These are phyloP conservation scores for Trichoderma orchidacearum DNA, from an alignment of 495 filamentous ascomycete genomes.

Conservation along the genomic window DNA sequence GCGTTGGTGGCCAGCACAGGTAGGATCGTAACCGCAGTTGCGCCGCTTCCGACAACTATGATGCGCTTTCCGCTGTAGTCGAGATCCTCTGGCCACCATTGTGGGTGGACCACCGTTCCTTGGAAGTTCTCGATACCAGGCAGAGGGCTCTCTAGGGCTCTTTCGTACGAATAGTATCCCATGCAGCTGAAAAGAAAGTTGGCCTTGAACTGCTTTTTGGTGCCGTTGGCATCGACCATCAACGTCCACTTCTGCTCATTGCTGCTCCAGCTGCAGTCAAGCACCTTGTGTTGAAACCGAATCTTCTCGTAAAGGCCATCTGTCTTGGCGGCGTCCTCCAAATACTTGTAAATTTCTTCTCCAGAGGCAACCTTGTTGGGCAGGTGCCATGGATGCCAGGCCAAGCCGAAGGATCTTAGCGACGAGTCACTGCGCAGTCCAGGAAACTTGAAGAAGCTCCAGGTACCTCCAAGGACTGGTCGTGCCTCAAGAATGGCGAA, in stretches of 20 bases:
- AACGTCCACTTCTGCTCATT: slow-evolving; percentile 48
- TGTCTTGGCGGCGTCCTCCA: slow-evolving; percentile 42
- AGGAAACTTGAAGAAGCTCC: slow-evolving; percentile 61
- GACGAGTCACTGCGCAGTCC: slow-evolving; percentile 57
- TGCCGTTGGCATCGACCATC: slow-evolving; percentile 33
- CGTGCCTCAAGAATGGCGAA: slow-evolving; percentile 54
- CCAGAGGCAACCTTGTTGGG: slow-evolving; percentile 48
- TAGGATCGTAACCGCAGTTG: slow-evolving; percentile 43
- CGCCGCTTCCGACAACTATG: slow-evolving; percentile 42
- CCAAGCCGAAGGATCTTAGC: slow-evolving; percentile 53
- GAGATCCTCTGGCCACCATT: slow-evolving; percentile 45
- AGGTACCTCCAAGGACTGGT: slow-evolving; percentile 49
- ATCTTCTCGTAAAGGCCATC: slow-evolving; percentile 52
- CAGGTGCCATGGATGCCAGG: slow-evolving; percentile 53
- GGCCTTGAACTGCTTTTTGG: slow-evolving; percentile 29
- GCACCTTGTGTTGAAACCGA: slow-evolving; percentile 42
- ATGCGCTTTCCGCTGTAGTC: slow-evolving; percentile 37
- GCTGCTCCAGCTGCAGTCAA: slow-evolving; percentile 44
- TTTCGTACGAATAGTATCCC: slow-evolving; percentile 56
- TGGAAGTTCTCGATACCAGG: slow-evolving; percentile 45
- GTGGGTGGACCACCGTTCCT: slow-evolving; percentile 44
- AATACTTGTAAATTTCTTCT: slow-evolving; percentile 43
- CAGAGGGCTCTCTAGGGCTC: slow-evolving; percentile 40
- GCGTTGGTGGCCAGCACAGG: slow-evolving; percentile 36
- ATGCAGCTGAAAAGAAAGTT: slow-evolving; percentile 48